Conservation (phyloP, 306 rosid genomes). For the Quercus glauca region DNA sequence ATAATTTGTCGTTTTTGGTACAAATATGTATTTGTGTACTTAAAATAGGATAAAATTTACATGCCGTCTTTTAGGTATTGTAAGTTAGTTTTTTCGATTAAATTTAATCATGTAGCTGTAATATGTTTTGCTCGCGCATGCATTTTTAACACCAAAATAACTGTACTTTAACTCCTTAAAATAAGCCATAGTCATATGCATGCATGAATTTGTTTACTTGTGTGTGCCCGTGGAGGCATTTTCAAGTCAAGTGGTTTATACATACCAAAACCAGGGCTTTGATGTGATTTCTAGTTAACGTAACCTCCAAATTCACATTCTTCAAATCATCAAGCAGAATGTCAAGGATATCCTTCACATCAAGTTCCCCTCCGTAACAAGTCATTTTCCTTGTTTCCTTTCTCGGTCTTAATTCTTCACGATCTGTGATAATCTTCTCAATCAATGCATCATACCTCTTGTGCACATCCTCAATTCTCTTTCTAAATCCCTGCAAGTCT, state of each 20-base stretch:
- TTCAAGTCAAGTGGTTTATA: not conserved
- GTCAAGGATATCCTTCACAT: slow-evolving; percentile 40
- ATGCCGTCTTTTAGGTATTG: no score
- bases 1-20: no score
- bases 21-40: no score
- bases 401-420: slow-evolving; percentile 22
- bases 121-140: no score
- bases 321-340: slow-evolving; percentile 34
- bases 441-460: slow-evolving; percentile 33
- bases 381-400: not conserved
- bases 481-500: slow-evolving; percentile 30
- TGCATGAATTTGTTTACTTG: no score
- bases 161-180: no score
- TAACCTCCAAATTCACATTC: slow-evolving; percentile 21
- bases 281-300: slow-evolving; percentile 34
- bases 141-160: no score
- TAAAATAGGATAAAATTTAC: no score
- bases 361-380: slow-evolving; percentile 12
- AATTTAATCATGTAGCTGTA: no score
- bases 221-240: no score
- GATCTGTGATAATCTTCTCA: slow-evolving; percentile 39
- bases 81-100: no score
- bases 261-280: slow-evolving; percentile 45
- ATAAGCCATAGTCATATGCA: no score
- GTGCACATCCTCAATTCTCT: slow-evolving; percentile 29